Conservation (phyloP, 768 basidiomycete species). For the Mrakia gelida region DNA sequence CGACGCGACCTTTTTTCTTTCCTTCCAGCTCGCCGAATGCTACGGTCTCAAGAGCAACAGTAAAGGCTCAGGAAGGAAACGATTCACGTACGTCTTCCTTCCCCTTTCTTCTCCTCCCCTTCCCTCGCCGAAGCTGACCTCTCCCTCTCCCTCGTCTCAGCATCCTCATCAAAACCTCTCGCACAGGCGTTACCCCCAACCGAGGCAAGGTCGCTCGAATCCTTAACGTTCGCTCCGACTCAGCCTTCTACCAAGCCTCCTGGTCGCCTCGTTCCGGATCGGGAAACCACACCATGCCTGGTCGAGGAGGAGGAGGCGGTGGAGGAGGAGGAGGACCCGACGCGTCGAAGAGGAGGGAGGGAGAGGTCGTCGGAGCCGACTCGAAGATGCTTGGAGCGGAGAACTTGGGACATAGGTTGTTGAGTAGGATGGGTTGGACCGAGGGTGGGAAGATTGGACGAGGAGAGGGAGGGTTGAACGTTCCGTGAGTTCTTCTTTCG, state of each 20-base stretch:
- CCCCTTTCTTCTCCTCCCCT: not conserved
- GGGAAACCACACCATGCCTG: slow-evolving; percentile 43
- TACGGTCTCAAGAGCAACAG: slow-evolving; percentile 73
- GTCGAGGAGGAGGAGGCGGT: slow-evolving; percentile 40
- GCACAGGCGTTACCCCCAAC: slow-evolving; percentile 57
- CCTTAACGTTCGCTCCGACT: slow-evolving; percentile 11
- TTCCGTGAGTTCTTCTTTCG: slow-evolving; percentile 8
- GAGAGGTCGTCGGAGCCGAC: slow-evolving; percentile 80
- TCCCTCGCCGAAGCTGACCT: not conserved
- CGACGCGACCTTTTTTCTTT: too few relatives aligned
- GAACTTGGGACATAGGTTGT: slow-evolving; percentile 82
- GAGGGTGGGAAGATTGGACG: slow-evolving; percentile 22
- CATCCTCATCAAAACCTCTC: slow-evolving; percentile 64
- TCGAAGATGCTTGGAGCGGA: slow-evolving; percentile 72
- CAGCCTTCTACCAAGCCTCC: slow-evolving; percentile 33
- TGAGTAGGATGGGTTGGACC: slow-evolving; percentile 43
- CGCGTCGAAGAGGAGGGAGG: slow-evolving; percentile 61
- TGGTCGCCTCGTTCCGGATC: slow-evolving; percentile 38
- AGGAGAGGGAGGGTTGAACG: slow-evolving; percentile 28
- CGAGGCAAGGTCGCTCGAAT: slow-evolving; percentile 47
- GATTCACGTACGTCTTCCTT: slow-evolving; percentile 59
- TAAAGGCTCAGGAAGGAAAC: slow-evolving; percentile 60
- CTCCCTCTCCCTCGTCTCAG: slow-evolving; percentile 29
- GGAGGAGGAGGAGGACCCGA: slow-evolving; percentile 43
- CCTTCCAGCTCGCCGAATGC: slow-evolving; percentile 54